Conservation (phyloP, 177 flowering plant genomes). For the Telopea speciosissima region DNA sequence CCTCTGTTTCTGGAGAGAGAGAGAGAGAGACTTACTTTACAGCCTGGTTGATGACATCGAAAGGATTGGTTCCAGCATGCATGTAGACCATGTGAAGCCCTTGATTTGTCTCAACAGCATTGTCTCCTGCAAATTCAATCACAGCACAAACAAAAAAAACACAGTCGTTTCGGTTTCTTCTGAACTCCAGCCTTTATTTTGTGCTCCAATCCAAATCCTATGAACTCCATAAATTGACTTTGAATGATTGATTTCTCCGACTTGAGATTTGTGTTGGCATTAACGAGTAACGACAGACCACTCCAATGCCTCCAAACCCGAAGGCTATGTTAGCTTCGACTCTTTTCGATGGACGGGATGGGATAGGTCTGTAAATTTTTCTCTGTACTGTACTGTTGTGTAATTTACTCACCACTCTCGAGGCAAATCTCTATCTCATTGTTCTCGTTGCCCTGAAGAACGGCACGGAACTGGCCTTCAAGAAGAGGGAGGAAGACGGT, state of each 20-base stretch:
- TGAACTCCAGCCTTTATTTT: constrained; percentile 16
- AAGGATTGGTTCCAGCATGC: constrained; percentile 86
- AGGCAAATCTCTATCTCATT: constrained; percentile 82
- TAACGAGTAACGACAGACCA: too few species aligned
- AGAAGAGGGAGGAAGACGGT: constrained; percentile 80
- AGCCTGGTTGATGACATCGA: constrained; percentile 74
- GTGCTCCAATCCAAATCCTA: constrained; percentile 17
- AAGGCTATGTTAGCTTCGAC: neutral
- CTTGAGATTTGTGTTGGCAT: constrained; percentile 15
- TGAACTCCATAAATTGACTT: constrained; percentile 24
- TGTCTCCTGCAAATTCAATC: constrained; percentile 67
- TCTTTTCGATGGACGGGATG: neutral
- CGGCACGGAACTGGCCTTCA: constrained; percentile 82
- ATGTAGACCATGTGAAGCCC: constrained; percentile 66
- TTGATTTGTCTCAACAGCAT: constrained; percentile 50
- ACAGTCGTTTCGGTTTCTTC: constrained; percentile 28
- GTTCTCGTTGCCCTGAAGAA: constrained; percentile 75
- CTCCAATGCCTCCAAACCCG: constrained; percentile 25
- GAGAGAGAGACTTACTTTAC: constrained; percentile 55
- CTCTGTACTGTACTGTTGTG: constrained; percentile 4
- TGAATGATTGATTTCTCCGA: constrained; percentile 18
- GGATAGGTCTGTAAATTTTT: neutral
- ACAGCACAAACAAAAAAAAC: constrained; percentile 14
- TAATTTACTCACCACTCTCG: constrained; percentile 76
- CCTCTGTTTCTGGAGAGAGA: neutral